Percentiles rank a stretch among this genome's conserved stretches.
These are phyloP conservation scores for Metschnikowia vanudenii DNA, from an alignment of 805 yeast genomes.

Conservation along the genomic window DNA sequence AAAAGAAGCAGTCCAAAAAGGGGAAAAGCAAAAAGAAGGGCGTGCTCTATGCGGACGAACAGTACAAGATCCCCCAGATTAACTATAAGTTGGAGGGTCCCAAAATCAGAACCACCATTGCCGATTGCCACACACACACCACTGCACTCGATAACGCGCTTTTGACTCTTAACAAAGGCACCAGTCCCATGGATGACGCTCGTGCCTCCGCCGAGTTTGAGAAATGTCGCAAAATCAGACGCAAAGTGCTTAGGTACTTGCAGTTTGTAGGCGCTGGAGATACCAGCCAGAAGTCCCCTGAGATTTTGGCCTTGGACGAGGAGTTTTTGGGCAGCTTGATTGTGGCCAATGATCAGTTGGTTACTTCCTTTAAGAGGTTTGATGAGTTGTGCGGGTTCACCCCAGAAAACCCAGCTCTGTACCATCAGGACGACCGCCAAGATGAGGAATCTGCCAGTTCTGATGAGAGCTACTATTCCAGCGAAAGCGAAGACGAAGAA, in stretches of 20 bases:
- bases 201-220: slow-evolving; percentile 67
- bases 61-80: slow-evolving; percentile 64
- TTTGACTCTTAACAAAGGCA: slow-evolving; percentile 41
- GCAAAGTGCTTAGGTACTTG: slow-evolving; percentile 75
- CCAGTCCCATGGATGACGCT: slow-evolving; percentile 61
- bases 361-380: slow-evolving; percentile 64
- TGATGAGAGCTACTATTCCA: slow-evolving; percentile 42
- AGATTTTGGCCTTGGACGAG: slow-evolving; percentile 49
- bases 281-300: slow-evolving; percentile 27
- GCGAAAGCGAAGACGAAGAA: slow-evolving; percentile 38
- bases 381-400: slow-evolving; percentile 52
- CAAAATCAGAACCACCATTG: slow-evolving; percentile 61
- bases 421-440: slow-evolving; percentile 20
- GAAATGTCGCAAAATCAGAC: slow-evolving; percentile 69
- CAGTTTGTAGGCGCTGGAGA: slow-evolving; percentile 68
- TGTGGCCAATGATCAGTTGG: slow-evolving; percentile 88
- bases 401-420: slow-evolving; percentile 38
- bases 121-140: slow-evolving; percentile 73
- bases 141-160: slow-evolving; percentile 60
- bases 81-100: slow-evolving; percentile 72
- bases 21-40: slow-evolving; percentile 11
- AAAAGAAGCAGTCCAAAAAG: slow-evolving; percentile 14
- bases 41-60: slow-evolving; percentile 41
- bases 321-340: slow-evolving; percentile 85
- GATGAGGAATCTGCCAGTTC: slow-evolving; percentile 20